Evolutionary conservation across 768 basidiomycete genomes (phyloP), one percentile per base, ranked within the genome.

Genomic region (Suillus discolor): DNA sequence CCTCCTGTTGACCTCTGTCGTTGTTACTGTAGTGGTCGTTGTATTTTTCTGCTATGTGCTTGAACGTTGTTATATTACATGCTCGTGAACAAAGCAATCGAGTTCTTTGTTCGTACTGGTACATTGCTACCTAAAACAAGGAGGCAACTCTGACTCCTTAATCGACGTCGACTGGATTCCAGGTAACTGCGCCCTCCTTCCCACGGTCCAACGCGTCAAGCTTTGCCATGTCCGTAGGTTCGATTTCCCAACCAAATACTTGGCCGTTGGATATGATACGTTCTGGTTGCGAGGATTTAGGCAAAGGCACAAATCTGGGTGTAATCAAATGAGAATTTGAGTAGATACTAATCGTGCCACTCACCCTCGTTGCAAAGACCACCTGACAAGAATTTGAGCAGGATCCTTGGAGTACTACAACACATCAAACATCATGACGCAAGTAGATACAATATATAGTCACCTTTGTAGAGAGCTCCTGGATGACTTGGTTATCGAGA

Each of bases 361-460:
- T 65, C 69, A 90, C 89, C 87, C 86, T 68, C 83, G 84, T 72
- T 96, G 94, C 18, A 97, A 79, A 20, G 92, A 93, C 92, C 93
- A 96, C 16, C 94, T 86, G 63, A 95, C 78, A 23, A 96, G 82
- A 44, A 95, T 81, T 69, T 96, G 94, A 38, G 92, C 87, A 18
- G 84, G 83, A 44, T 86, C 84, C 61, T 85, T 84, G 53, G 79
- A 73, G 70, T 87, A 76, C 87, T 90, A 65, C 15, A 25, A 28
- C 25, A 7, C 11, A 28, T 59, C 6, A 53, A 28, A 20, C 18
- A 41, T 6, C 3, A 28, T 28, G 39, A 25, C 57, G 16, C 39
- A 18, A 41, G 39, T 11, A 28, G 16, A 28, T 15, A 28, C 25
- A 18, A 1, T 9, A 59, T 28, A 41, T 20, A 39, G 16, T 59